Evolutionary conservation across 345 rosid genomes (phyloP), one percentile per base, ranked within the genome.

Genomic region (Aegle marmelos): DNA sequence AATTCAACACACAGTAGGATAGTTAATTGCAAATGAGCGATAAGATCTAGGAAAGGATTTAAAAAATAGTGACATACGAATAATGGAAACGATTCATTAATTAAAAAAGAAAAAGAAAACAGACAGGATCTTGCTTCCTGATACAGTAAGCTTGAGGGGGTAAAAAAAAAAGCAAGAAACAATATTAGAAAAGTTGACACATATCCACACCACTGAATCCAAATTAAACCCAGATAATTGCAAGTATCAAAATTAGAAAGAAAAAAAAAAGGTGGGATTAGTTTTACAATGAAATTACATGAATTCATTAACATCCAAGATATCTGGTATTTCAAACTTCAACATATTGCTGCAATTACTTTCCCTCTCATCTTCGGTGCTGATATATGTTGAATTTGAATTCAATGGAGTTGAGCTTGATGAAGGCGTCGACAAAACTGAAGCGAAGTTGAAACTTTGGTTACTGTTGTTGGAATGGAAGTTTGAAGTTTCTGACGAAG

Each of bases 361-460:
- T 68, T 92, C 98, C 78, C 87, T 86, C 78, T 91, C 98, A 57
- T 93, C 98, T 78, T 92, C 95, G 45, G 87, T 86, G 78, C 88
- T 79, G 80, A 89, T 76, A 58, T 85, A 85, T 1, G 91, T 88
- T 9, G 98, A 87, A 60, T 83, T 84, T 16, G 97, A 91, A 76
- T 86, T 87, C 88, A 91, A 65, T 21, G 88, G 84, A 24, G 90
- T 82, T 22, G 97, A 90, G 72, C 97, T 89, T 9, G 94, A 88
- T 1, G 95, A 82, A 50, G 92, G 90, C 36, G 95, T 89, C 50
- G 88, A 87, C 45, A 93, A 83, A 67, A 88, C 90, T 3, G 92
- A 86, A 2, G 89, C 78, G 36, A 92, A 86, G 67, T 76, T 79
- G 75, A 89, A 86, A 50, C 79, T 85, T 19, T 76, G 80, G 72